Evolutionary conservation across 768 basidiomycete species (phyloP).

Genomic region (Rubroboletus satanas): DNA sequence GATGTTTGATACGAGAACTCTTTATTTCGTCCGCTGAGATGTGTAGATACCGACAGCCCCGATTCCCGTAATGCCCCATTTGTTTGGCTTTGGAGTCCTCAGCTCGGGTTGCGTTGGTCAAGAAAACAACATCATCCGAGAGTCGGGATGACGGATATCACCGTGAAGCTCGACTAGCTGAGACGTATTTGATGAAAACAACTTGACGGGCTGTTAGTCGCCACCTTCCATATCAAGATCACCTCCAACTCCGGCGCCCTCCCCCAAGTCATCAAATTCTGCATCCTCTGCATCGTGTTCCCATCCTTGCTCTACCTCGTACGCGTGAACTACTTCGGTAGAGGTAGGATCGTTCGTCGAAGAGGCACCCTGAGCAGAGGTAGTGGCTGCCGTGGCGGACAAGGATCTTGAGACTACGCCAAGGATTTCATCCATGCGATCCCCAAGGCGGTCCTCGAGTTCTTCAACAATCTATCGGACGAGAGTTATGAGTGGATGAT

Average conservation of each 20-base stretch:
- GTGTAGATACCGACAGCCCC: not conserved
- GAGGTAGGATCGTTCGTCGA: not conserved
- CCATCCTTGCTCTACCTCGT: constrained; percentile 28
- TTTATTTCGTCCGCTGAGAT: not conserved
- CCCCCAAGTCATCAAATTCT: constrained; percentile 62
- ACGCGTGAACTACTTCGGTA: constrained; percentile 9
- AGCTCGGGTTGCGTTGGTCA: not conserved
- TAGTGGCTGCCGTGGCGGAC: constrained; percentile 6
- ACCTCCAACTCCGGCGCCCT: constrained; percentile 64
- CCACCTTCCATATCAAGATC: constrained; percentile 65
- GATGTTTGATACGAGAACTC: constrained; percentile 4
- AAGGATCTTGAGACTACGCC: constrained; percentile 47
- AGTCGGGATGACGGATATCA: not conserved
- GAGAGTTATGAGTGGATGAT: not conserved
- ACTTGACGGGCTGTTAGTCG: constrained; percentile 30
- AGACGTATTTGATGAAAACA: not conserved
- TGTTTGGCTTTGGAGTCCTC: not conserved
- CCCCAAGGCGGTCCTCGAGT: constrained; percentile 75
- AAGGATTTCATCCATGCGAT: constrained; percentile 66
- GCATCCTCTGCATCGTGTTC: constrained; percentile 44
- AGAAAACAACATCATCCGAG: not conserved
- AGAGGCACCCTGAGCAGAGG: not conserved
- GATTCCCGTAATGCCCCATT: not conserved
- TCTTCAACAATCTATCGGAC: constrained; percentile 83
- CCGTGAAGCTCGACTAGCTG: not conserved